These are phyloP conservation scores for Eucalyptus regnans DNA, from an alignment of 345 rosid genomes.

Conservation along the genomic window DNA sequence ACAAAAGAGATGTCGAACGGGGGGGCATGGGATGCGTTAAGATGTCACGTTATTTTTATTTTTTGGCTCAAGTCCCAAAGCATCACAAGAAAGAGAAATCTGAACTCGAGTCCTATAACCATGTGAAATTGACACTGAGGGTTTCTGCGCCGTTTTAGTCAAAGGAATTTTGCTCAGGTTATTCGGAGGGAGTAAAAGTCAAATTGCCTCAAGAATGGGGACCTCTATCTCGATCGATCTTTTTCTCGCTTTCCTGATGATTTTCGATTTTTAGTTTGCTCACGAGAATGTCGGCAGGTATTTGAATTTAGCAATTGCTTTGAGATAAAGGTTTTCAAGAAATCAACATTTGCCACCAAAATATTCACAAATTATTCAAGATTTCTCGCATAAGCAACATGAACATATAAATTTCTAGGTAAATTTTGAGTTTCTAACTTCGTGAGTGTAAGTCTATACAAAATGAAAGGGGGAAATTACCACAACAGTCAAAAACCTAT, in stretches of 20 bases:
- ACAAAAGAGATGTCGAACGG: neutral
- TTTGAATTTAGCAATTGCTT: neutral
- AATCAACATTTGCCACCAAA: neutral
- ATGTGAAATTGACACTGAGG: neutral
- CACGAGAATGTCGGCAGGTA: neutral
- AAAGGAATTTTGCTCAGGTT: neutral
- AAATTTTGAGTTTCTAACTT: neutral
- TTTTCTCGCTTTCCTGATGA: neutral
- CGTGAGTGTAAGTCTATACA: neutral
- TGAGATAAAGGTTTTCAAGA: neutral
- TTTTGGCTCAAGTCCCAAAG: neutral
- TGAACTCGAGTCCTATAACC: neutral
- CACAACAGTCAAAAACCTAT: too few species aligned
- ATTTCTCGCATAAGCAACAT: neutral
- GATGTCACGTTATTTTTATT: neutral
- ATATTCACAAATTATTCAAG: neutral
- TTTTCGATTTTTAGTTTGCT: neutral
- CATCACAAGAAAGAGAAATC: neutral
- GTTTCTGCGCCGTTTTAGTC: neutral
- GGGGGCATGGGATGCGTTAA: neutral
- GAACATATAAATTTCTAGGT: neutral
- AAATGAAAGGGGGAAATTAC: neutral
- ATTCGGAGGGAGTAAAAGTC: neutral
- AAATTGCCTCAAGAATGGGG: neutral
- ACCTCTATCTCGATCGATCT: neutral